Conservation (phyloP, 1,284 basidiomycete genomes). For the Ceratobasidium sp. region DNA sequence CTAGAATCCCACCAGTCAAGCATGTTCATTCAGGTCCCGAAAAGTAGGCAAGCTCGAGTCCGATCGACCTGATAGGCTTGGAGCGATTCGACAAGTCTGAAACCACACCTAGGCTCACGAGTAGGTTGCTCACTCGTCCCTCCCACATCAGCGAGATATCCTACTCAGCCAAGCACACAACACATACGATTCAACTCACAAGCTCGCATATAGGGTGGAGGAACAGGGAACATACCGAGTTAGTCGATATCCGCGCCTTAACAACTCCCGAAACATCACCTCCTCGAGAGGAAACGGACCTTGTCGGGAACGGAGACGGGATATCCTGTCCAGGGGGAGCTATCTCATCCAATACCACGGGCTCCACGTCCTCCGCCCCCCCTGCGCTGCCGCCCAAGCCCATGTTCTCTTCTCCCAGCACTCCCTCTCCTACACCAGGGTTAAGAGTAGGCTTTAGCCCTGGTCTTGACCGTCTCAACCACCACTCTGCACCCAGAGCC, state of each 20-base stretch:
- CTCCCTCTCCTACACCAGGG: background rate
- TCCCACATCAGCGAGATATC: slow-evolving; percentile 94
- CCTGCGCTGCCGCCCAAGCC: background rate
- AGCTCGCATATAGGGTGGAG: background rate
- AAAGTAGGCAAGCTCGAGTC: slow-evolving; percentile 93
- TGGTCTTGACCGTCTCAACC: slow-evolving; percentile 70
- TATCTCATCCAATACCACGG: slow-evolving; percentile 29
- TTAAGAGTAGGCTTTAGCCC: slow-evolving; percentile 2
- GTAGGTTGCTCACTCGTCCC: slow-evolving; percentile 88
- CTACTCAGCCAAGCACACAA: slow-evolving; percentile 59
- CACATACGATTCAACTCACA: background rate
- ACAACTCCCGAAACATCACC: slow-evolving; percentile 73
- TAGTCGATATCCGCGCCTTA: slow-evolving; percentile 90
- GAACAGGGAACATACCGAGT: slow-evolving; percentile 70
- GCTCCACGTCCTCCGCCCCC: slow-evolving; percentile 19
- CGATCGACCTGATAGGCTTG: slow-evolving; percentile 88
- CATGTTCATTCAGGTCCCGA: slow-evolving; percentile 35
- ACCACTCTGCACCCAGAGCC: slow-evolving; percentile 95
- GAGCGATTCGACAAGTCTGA: slow-evolving; percentile 87
- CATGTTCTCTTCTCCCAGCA: background rate
- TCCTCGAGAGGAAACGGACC: slow-evolving; percentile 56
- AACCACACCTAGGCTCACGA: slow-evolving; percentile 89
- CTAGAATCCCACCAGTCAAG: too few species aligned
- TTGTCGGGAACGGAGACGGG: slow-evolving; percentile 56
- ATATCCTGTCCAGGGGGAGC: slow-evolving; percentile 38